These are phyloP conservation scores for Penicillium sp. DNA, from an alignment of 2,329 filamentous ascomycete species.

Conservation along the genomic window DNA sequence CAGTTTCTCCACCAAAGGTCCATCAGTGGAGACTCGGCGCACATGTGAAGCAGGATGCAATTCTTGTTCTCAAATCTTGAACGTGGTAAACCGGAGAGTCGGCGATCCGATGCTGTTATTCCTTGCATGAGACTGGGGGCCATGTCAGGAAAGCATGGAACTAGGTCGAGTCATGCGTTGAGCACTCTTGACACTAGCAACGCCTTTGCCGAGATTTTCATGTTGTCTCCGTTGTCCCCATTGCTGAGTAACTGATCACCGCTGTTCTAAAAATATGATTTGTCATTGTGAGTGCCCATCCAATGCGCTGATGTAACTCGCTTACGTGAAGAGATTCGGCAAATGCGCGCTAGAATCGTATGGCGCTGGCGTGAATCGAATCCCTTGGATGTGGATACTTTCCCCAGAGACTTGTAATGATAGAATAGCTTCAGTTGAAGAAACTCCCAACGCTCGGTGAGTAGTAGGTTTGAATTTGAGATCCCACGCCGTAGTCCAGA, in stretches of 20 bases:
- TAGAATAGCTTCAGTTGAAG: too few species aligned
- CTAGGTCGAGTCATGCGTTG: too few species aligned
- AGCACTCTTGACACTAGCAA: background rate
- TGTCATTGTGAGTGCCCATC: background rate
- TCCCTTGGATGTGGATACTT: background rate
- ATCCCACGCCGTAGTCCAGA: too few species aligned
- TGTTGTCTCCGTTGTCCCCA: too few species aligned
- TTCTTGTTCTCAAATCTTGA: background rate
- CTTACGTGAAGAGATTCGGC: background rate
- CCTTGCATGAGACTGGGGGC: too few species aligned
- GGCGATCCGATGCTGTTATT: background rate
- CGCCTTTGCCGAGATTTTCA: background rate
- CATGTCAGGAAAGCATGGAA: too few species aligned
- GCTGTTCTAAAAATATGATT: background rate
- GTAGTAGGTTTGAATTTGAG: too few species aligned
- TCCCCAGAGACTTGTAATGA: background rate
- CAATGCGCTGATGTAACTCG: background rate
- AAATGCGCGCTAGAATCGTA: background rate
- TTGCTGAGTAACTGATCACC: background rate
- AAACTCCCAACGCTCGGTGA: too few species aligned
- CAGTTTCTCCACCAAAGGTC: slow-evolving; percentile 7
- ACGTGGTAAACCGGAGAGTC: background rate
- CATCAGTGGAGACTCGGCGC: slow-evolving; percentile 1
- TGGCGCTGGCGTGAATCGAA: background rate
- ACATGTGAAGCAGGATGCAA: background rate